Evolutionary conservation across 2,329 filamentous ascomycete species (phyloP), one percentile per base, ranked within the genome.

Genomic region (Ceratocystis huliohia): DNA sequence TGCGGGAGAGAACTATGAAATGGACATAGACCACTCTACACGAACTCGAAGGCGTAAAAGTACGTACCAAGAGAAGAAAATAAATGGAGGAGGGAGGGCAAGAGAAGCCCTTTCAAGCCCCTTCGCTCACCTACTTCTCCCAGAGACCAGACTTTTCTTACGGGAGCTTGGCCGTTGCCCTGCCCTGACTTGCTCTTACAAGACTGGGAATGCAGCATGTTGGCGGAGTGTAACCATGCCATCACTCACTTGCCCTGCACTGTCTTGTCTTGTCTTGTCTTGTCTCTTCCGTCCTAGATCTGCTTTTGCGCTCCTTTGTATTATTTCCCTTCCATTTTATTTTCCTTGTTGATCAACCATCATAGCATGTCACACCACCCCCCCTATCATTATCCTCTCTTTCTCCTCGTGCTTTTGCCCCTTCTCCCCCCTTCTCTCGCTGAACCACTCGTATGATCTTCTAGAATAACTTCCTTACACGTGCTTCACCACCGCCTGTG

Each of bases 401-500:
- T 28, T 28, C 25, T 28, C 53, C 17, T 57, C 53, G 53, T 57
- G 8, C 48, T 50, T 50, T 50, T 30, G 28, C 13, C 53, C 20
- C 56, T 30, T 33, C 56, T 30, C 56, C 28, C 17, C 20, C 22
- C 6, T 17, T 30, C 28, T 17, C 53, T 59, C 56, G 20, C 56
- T 28, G 28, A 37, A 59, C 56, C 28, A 59, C 56, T 59, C 56
- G 56, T 59, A 59, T 59, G 56, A 59, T 59, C 56, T 37, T 59
- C 28, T 59, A n/a, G 56, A 59, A 59, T 59, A 59, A 13, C 56
- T 59, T 59, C 56, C 56, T 37, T 30, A 59, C 56, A 59, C 56
- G 56, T 59, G 56, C 56, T 37, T 59, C 56, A 59, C 56, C 56
- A 59, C 56, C 30, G 22, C 30, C 30, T 30, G 13, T 59, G 56